A percentile compares a stretch with the other conserved stretches of the same genome.
Conservation (phyloP, 225 moss, liverwort and hornwort genomes). For the Polytrichum commune region DNA sequence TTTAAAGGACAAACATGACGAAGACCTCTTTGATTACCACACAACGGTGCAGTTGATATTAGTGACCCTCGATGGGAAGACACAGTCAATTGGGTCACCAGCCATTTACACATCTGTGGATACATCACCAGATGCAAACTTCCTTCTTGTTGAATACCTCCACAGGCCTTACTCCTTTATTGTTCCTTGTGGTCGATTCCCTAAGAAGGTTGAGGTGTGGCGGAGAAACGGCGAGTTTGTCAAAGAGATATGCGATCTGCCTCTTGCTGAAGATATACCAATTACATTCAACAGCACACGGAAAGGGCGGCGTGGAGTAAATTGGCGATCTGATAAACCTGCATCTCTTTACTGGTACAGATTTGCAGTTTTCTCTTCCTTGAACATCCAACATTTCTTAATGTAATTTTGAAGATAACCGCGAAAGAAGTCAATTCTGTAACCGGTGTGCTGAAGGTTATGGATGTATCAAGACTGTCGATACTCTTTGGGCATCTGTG, state of each 20-base stretch:
- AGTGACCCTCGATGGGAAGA: slow-evolving; percentile 59
- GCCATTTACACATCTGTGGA: slow-evolving; percentile 84
- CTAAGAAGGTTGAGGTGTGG: slow-evolving; percentile 82
- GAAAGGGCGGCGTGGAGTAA: slow-evolving; percentile 75
- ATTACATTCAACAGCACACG: slow-evolving; percentile 86
- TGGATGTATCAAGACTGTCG: too few species aligned
- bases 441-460: not conserved
- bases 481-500: too few species aligned
- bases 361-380: not conserved
- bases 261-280: slow-evolving; percentile 91
- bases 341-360: slow-evolving; percentile 77
- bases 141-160: slow-evolving; percentile 64
- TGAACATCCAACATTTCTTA: not conserved
- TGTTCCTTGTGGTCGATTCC: slow-evolving; percentile 89
- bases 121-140: slow-evolving; percentile 77
- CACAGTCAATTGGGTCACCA: slow-evolving; percentile 54
- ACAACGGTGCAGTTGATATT: slow-evolving; percentile 64
- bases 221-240: slow-evolving; percentile 77
- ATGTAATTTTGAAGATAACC: too few species aligned
- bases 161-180: slow-evolving; percentile 88
- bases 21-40: slow-evolving; percentile 90
- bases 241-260: slow-evolving; percentile 86
- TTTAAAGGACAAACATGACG: slow-evolving; percentile 87
- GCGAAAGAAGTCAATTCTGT: not conserved
- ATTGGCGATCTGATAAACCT: slow-evolving; percentile 89